Evolutionary conservation across 202 grass and related monocot species (phyloP).

Genomic region (Brachypodium distachyon): DNA sequence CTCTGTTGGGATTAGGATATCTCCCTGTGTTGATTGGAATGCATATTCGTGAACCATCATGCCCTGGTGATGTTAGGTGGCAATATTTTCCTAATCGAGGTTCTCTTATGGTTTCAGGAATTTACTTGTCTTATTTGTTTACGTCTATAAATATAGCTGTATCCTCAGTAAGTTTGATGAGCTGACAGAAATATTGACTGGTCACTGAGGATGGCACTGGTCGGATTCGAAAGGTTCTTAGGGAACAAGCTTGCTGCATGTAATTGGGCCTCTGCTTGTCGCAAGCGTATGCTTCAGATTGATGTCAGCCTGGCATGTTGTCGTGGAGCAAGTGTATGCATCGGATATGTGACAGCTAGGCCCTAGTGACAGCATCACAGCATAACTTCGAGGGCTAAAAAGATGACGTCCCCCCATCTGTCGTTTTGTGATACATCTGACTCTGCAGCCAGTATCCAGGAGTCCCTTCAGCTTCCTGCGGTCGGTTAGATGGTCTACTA

Average conservation of each 20-base stretch:
- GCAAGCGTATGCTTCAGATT: not conserved
- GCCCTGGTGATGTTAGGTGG: not conserved
- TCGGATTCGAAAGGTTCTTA: not conserved
- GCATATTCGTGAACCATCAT: not conserved
- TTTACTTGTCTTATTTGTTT: not conserved
- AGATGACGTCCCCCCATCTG: not conserved
- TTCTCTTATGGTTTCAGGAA: not conserved
- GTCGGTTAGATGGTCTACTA: too few species aligned
- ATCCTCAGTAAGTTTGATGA: not conserved
- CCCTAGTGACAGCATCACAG: not conserved
- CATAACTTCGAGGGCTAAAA: not conserved
- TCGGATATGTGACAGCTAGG: not conserved
- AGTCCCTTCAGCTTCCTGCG: not conserved
- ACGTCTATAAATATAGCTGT: not conserved
- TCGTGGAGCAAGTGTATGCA: not conserved
- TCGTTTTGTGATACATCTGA: not conserved
- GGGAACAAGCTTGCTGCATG: not conserved
- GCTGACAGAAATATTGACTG: not conserved
- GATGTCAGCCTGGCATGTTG: not conserved
- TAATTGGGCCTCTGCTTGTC: not conserved
- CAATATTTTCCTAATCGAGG: not conserved
- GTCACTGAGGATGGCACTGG: not conserved
- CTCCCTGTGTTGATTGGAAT: not conserved
- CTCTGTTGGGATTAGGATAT: constrained; percentile 1
- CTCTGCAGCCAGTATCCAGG: not conserved